These are phyloP conservation scores for Morella rubra DNA, from an alignment of 306 rosid species.

Conservation along the genomic window DNA sequence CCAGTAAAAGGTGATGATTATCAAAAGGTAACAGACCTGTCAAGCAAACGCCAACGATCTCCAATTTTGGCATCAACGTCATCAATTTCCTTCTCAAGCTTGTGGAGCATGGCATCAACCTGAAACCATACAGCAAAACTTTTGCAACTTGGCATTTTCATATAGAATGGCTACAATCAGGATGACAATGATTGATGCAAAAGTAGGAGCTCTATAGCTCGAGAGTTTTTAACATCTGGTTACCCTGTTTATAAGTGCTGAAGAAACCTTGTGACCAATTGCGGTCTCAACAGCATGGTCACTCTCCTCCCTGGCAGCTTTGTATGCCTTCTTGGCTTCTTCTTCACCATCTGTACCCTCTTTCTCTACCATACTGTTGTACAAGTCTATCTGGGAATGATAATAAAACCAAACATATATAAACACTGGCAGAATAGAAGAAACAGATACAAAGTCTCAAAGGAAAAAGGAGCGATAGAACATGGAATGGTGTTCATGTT, in stretches of 20 bases:
- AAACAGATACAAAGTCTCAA: background rate
- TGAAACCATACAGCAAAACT: conserved; percentile 20
- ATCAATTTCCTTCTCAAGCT: conserved; percentile 94
- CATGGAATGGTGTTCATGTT: background rate
- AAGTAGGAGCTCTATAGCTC: background rate
- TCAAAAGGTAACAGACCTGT: conserved; percentile 51
- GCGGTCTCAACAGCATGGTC: conserved; percentile 32
- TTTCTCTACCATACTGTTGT: conserved; percentile 51
- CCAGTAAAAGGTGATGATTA: background rate
- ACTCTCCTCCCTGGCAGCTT: conserved; percentile 52
- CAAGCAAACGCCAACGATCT: conserved; percentile 77
- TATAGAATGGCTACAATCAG: conserved; percentile 19
- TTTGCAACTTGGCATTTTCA: background rate
- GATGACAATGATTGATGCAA: conserved; percentile 6
- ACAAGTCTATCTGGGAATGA: conserved; percentile 40
- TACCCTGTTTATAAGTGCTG: conserved; percentile 48
- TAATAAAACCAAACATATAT: background rate
- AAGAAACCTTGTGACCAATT: conserved; percentile 40
- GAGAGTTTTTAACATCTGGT: conserved; percentile 8
- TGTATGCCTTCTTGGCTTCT: conserved; percentile 40
- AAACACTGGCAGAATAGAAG: background rate
- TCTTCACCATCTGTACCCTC: conserved; percentile 43
- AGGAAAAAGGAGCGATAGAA: background rate
- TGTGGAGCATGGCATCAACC: conserved; percentile 95
- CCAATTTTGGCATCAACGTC: conserved; percentile 96